phyloP scores from a whole-genome alignment of 306 rosid genomes.

The Hippophae tibetana region DNA sequence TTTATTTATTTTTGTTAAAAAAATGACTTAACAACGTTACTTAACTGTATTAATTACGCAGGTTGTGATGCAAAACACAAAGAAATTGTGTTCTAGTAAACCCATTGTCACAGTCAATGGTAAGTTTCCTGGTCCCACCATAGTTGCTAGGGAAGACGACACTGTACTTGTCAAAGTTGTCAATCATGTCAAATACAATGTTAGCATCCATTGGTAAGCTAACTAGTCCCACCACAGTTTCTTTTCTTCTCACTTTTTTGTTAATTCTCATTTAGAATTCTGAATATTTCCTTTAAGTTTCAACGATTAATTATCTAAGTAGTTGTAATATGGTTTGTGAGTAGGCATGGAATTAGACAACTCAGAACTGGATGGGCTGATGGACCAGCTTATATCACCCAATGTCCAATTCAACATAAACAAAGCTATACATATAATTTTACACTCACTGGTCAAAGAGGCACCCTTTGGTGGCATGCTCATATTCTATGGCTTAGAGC shows the following conservation, averaged over 20 bases:
- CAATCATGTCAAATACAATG: constrained; percentile 74
- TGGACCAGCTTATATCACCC: constrained; percentile 88
- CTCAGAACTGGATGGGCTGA: constrained; percentile 80
- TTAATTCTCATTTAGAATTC: not conserved
- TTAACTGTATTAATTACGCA: not conserved
- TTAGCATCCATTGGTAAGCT: constrained; percentile 76
- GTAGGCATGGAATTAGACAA: constrained; percentile 77
- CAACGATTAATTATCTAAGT: not conserved
- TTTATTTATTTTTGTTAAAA: too few relatives aligned
- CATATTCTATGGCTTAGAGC: constrained; percentile 90
- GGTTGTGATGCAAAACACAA: constrained; percentile 39
- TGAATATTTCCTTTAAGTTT: not conserved
- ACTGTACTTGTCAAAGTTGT: constrained; percentile 45
- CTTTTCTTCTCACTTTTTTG: not conserved
- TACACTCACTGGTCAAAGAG: constrained; percentile 84
- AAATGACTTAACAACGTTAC: not conserved
- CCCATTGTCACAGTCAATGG: constrained; percentile 47
- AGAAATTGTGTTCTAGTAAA: constrained; percentile 41
- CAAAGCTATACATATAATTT: constrained; percentile 54
- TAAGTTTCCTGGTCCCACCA: constrained; percentile 46
- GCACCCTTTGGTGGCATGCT: constrained; percentile 88
- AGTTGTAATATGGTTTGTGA: not conserved
- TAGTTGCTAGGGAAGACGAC: constrained; percentile 43
- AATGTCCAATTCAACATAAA: constrained; percentile 77
- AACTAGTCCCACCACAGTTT: not conserved